These are phyloP conservation scores for Penicillium verrucosum DNA, from an alignment of 2,329 filamentous ascomycete species.

Conservation along the genomic window DNA sequence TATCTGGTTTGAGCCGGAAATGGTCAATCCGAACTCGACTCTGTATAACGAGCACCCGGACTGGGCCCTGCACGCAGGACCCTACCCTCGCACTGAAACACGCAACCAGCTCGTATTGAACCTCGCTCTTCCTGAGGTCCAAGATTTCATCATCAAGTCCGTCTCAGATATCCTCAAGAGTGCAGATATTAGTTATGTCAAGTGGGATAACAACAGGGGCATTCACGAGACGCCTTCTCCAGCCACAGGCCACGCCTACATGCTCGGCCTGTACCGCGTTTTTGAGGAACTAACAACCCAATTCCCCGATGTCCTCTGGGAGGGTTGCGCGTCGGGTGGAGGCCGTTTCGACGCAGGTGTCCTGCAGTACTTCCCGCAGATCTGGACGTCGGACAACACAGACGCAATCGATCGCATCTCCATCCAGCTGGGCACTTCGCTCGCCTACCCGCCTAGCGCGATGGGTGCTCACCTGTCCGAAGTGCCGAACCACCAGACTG, in stretches of 20 bases:
- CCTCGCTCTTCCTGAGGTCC: slow-evolving; percentile 58
- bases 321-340: slow-evolving; percentile 64
- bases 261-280: slow-evolving; percentile 62
- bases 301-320: slow-evolving; percentile 63
- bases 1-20: slow-evolving; percentile 66
- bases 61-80: slow-evolving; percentile 59
- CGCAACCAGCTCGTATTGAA: slow-evolving; percentile 63
- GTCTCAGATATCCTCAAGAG: slow-evolving; percentile 55
- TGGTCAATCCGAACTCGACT: slow-evolving; percentile 62
- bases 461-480: slow-evolving; percentile 66
- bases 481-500: slow-evolving; percentile 58
- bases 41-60: slow-evolving; percentile 62
- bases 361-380: slow-evolving; percentile 63
- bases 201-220: slow-evolving; percentile 67
- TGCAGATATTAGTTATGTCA: slow-evolving; percentile 58
- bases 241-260: slow-evolving; percentile 56
- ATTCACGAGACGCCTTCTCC: slow-evolving; percentile 60
- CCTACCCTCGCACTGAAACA: slow-evolving; percentile 54
- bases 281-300: slow-evolving; percentile 58
- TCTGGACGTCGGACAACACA: slow-evolving; percentile 65
- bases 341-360: slow-evolving; percentile 63
- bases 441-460: slow-evolving; percentile 60
- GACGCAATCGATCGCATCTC: slow-evolving; percentile 59
- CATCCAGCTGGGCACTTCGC: slow-evolving; percentile 63
- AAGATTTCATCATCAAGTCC: slow-evolving; percentile 59